These are phyloP conservation scores for Corylus americana DNA, from an alignment of 306 rosid genomes.

Conservation along the genomic window DNA sequence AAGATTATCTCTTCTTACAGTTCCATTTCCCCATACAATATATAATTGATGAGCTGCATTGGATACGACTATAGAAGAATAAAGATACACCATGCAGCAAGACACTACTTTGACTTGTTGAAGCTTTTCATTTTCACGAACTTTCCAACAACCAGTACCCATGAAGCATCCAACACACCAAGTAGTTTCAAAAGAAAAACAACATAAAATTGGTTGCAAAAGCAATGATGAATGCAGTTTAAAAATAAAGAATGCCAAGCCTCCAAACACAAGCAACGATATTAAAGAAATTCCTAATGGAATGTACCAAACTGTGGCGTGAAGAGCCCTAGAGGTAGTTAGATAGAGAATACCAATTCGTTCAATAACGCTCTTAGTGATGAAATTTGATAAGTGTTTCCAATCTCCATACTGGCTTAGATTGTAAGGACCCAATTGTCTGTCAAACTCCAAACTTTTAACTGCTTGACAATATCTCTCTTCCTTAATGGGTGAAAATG, in stretches of 20 bases:
- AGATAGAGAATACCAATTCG: conserved; percentile 53
- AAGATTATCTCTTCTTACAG: neutral
- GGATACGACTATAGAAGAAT: too few relatives aligned
- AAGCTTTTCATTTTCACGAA: neutral
- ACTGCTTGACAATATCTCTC: conserved; percentile 68
- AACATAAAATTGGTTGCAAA: neutral
- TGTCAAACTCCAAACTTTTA: conserved; percentile 79
- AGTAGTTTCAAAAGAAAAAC: neutral
- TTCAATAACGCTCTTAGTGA: conserved; percentile 51
- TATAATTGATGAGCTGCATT: neutral
- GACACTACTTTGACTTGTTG: neutral
- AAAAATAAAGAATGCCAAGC: neutral
- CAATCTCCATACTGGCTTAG: conserved; percentile 61
- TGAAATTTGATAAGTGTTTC: conserved; percentile 72
- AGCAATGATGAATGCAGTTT: neutral
- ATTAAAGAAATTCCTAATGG: neutral
- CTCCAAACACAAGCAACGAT: neutral
- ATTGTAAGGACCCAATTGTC: conserved; percentile 82
- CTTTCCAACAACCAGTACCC: neutral
- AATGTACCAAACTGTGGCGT: neutral
- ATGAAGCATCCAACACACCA: neutral
- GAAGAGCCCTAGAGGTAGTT: conserved; percentile 21
- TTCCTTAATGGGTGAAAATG: conserved; percentile 43
- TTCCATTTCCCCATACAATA: neutral
- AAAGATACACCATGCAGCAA: neutral